Evolutionary conservation across 2,329 filamentous ascomycete genomes (phyloP), one percentile per base, ranked within the genome.

Genomic region (Plectosphaerella sp.): DNA sequence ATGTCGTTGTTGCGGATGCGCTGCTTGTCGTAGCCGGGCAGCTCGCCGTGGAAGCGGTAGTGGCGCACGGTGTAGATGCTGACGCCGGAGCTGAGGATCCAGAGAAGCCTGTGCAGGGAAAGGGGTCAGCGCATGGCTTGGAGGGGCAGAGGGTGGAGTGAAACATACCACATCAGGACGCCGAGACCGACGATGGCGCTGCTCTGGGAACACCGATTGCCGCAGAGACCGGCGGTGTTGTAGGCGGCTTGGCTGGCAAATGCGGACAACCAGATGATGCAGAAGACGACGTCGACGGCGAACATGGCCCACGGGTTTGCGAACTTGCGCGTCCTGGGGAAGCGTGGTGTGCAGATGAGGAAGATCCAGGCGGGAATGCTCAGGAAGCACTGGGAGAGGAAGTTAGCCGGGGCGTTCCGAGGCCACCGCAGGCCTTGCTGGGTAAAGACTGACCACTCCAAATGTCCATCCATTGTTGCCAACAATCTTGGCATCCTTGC

Each of bases 221-320:
- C 79, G 60, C 83, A 87, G 25, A 73, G 68, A 54, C 73, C 74
- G 20, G 73, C 72, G 3, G 75, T 73, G 68, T 87, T 87, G 69
- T 82, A 87, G 9, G 80, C 75, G 3, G 85, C 84, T 62, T 87
- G 82, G 16, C 81, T 78, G 28, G 84, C 79, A 63, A 87, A 88
- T 16, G 79, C 84, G 3, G 84, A 84, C 43, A 88, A 72, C 84
- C 84, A 88, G 56, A 87, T 68, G 58, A 88, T 65, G 61, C 72
- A 70, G 62, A 77, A 85, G 52, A 83, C 39, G n/a, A 66, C 67
- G 62, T 88, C 84, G 33, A 86, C 71, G 9, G 67, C 70, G 22
- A 82, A 69, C 75, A 88, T 83, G 54, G 75, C 83, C 58, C 83
- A 78, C 3, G 84, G 82, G 53, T 86, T 73, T 48, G 84, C 84